phyloP scores from a whole-genome alignment of 176 grass and related monocot species.

The Aegilops tauschii region DNA sequence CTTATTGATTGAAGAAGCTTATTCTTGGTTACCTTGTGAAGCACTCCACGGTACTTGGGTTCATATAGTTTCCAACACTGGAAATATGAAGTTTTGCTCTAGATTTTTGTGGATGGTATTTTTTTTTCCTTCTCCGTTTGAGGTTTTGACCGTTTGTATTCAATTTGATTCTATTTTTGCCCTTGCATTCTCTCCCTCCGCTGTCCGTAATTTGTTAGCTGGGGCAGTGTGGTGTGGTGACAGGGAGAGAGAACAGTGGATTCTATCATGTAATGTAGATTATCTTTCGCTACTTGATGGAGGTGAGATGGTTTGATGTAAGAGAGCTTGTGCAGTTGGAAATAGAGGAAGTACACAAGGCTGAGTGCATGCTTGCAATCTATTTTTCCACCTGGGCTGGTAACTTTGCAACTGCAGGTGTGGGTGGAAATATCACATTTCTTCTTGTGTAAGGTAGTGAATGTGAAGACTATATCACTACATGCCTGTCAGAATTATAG shows the following conservation, averaged over 20 bases:
- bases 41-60: not conserved
- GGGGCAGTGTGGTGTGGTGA: conserved; percentile 18
- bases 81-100: conserved; percentile 48
- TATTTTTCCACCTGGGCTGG: not conserved
- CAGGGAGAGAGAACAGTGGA: conserved; percentile 9
- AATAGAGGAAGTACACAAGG: conserved; percentile 2
- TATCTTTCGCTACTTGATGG: not conserved
- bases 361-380: not conserved
- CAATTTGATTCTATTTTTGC: conserved; percentile 15
- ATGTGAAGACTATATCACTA: not conserved
- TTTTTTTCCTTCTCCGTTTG: conserved; percentile 16
- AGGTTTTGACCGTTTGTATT: conserved; percentile 32
- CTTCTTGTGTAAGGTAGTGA: not conserved
- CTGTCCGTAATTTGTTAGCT: conserved; percentile 24
- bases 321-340: conserved; percentile 14
- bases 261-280: conserved; percentile 18
- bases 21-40: not conserved
- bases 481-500: not conserved
- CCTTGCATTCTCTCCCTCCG: conserved; percentile 9
- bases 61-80: conserved; percentile 34
- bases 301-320: conserved; percentile 5
- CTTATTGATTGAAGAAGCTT: not conserved
- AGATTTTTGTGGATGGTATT: conserved; percentile 44
- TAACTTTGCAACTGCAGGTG: not conserved
- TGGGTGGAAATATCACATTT: not conserved